Conservation (phyloP, 768 basidiomycete species). For the Boletus tylopilopsis region DNA sequence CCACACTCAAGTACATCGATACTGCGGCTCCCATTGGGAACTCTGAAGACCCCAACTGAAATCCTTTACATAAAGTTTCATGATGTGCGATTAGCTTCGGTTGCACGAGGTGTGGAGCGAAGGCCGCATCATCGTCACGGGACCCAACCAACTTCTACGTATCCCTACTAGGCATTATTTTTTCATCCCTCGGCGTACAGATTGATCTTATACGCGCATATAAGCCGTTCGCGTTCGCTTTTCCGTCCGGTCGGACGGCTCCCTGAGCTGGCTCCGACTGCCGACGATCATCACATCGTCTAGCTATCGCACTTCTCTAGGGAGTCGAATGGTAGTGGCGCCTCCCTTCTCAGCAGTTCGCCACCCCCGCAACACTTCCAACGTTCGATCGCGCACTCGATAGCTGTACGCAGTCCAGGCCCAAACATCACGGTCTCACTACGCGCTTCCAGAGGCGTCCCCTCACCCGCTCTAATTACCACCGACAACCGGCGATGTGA, state of each 20-base stretch:
- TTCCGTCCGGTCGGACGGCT: background rate
- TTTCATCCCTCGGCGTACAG: constrained; percentile 10
- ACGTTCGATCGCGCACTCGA: background rate
- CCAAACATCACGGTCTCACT: background rate
- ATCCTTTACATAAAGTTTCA: constrained; percentile 17
- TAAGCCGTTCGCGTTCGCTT: background rate
- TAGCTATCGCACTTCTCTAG: too few species aligned
- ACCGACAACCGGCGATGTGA: constrained; percentile 1
- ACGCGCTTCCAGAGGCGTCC: background rate
- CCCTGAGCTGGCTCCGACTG: background rate
- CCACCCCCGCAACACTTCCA: too few species aligned
- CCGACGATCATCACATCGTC: background rate
- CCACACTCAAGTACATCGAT: background rate
- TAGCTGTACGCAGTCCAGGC: background rate
- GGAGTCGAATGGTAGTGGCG: too few species aligned
- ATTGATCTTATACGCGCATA: constrained; percentile 10
- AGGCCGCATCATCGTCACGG: constrained; percentile 4
- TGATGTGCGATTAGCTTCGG: constrained; percentile 11
- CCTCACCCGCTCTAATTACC: background rate
- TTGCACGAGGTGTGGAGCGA: constrained; percentile 14
- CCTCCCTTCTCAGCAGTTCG: background rate
- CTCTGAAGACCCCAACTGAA: background rate
- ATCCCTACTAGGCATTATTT: background rate
- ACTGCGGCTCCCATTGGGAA: constrained; percentile 16
- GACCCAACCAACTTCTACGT: constrained; percentile 5